phyloP scores from a whole-genome alignment of 1,139 yeast species.

The Hanseniaspora gamundiae region DNA sequence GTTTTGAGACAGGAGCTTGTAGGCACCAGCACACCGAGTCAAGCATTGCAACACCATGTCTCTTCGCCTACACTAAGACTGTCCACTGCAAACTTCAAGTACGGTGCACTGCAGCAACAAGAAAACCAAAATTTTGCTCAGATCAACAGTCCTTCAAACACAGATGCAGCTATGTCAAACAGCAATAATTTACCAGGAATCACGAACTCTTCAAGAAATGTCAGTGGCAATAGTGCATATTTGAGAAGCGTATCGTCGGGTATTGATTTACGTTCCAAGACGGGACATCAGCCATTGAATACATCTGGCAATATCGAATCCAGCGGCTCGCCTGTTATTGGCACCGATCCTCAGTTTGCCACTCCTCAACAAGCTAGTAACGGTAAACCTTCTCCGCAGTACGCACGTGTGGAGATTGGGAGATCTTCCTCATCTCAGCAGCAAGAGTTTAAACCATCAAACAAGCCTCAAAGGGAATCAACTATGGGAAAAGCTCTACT shows the following conservation, averaged over 20 bases:
- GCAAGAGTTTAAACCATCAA: not conserved
- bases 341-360: not conserved
- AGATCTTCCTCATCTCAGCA: not conserved
- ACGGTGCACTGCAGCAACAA: not conserved
- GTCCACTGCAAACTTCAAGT: not conserved
- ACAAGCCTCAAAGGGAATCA: not conserved
- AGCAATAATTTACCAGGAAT: not conserved
- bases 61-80: constrained; percentile 9
- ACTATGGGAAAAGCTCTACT: no score
- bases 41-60: constrained; percentile 14
- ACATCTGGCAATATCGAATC: not conserved
- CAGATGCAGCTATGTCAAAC: not conserved
- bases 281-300: no score
- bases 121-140: no score
- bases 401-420: not conserved
- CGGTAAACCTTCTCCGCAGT: not conserved
- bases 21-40: constrained; percentile 12
- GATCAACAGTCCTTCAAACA: no score
- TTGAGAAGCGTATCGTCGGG: not conserved
- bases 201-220: not conserved
- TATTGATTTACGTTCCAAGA: not conserved
- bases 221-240: not conserved
- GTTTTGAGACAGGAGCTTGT: constrained; percentile 20
- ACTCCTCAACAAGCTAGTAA: not conserved
- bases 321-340: not conserved